Base-by-base conservation (phyloP, 2,329 filamentous ascomycete genomes). In the Calcarisporium arbuscula region DNA sequence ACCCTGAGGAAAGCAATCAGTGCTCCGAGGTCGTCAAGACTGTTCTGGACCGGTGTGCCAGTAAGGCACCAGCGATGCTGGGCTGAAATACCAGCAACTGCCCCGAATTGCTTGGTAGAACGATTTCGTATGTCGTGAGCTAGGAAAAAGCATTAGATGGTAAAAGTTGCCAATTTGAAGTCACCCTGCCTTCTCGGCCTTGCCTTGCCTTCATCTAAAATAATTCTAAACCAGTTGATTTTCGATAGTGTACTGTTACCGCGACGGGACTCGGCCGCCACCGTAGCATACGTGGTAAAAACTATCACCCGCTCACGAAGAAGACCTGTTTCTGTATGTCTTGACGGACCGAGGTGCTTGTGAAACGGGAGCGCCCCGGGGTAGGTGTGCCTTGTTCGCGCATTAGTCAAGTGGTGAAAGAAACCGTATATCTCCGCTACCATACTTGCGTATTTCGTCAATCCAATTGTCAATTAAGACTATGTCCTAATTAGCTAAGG, bases 41-140 rank as follows among this genome's bases (percentile, higher is more conserved):
- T 54, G 41, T 76, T 76, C 38, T 76, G 72, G 17, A 76, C 67
- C 0, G 71, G 72, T 0, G 70, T 74, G 1, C 69, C 70, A 0
- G 67, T 68, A 1, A 74, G 53, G 40, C 68, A 73, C 71, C 72
- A 77, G 8, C 72, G 58, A 1, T 59, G 64, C 3, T 56, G 52
- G 0, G 70, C 63, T 2, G 46, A 36, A 0, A 77, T n/a, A n/a
- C n/a, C n/a, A n/a, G n/a, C n/a, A n/a, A n/a, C n/a, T n/a, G n/a
- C n/a, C n/a, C n/a, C n/a, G n/a, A n/a, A n/a, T n/a, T n/a, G n/a
- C n/a, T n/a, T 57, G 1, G 68, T 74, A 5, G 61, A 52, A 14
- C 57, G 58, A 3, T 64, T 64, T n/a, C 70, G 65, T 17, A 76
- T 72, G 4, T 59, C 58, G 42, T 75, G 69, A 11, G 69, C 70